Evolutionary conservation across 305 asterid genomes (phyloP).

Genomic region (Stenogyne calaminthoides): DNA sequence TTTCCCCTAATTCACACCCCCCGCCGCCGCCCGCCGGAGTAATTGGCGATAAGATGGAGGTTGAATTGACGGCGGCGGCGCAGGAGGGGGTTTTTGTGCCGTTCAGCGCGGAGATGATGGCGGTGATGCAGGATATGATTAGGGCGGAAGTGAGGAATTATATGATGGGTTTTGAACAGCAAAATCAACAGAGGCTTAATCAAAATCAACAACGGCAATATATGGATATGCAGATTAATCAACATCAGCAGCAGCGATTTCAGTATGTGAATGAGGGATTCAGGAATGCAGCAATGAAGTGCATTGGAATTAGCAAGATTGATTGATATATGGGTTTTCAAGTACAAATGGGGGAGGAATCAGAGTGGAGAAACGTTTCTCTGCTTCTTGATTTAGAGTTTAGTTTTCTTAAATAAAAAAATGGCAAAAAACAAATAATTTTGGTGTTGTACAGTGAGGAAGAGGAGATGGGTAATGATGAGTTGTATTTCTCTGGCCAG

Average conservation of each 20-base stretch:
- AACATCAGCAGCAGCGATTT: conserved; percentile 27
- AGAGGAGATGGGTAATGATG: neutral
- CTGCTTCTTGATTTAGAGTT: conserved; percentile 43
- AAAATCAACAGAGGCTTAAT: conserved; percentile 24
- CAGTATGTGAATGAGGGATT: conserved; percentile 56
- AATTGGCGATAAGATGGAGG: neutral
- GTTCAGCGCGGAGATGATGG: conserved; percentile 62
- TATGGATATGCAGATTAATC: conserved; percentile 27
- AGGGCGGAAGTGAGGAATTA: conserved; percentile 80
- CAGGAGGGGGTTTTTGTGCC: conserved; percentile 59
- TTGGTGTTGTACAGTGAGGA: conserved; percentile 43
- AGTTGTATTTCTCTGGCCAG: conserved; percentile 1
- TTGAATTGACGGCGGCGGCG: neutral
- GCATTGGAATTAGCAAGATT: conserved; percentile 61
- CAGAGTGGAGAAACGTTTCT: conserved; percentile 50
- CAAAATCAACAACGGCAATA: conserved; percentile 34
- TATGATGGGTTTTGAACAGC: conserved; percentile 60
- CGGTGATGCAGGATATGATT: conserved; percentile 90
- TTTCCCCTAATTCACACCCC: too few species aligned
- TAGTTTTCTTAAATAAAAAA: conserved; percentile 1
- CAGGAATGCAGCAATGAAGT: conserved; percentile 61
- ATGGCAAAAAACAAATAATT: neutral
- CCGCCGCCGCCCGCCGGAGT: too few species aligned
- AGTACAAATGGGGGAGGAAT: neutral
- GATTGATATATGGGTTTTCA: conserved; percentile 39